Evolutionary conservation across 805 yeast genomes (phyloP), one percentile per base, ranked within the genome.

Genomic region (Sugiyamaella smithiae): DNA sequence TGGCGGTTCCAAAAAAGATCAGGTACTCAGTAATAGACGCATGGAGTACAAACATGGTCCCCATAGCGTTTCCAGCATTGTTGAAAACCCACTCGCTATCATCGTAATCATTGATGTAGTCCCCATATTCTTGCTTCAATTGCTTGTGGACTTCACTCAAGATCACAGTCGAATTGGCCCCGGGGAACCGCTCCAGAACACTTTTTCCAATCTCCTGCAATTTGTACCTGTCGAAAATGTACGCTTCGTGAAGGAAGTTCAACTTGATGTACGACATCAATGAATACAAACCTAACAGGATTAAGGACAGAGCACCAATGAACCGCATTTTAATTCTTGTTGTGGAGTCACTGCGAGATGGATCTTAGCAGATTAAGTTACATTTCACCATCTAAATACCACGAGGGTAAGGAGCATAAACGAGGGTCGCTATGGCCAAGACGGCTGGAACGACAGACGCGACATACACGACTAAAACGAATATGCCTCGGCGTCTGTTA

Each of bases 61-160:
- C 76, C 99, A 93, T 93, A 45, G 99, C 98, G 58, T 96, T 96
- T 48, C 99, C 99, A 2, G 99, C 99, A 61, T 88, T 88, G 77
- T 93, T 93, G 78, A 82, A 91, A 45, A 93, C 85, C 98, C 98
- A 93, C 56, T 90, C 91, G 46, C 85, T 85, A 44, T 74, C 72
- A 64, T 82, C 79, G 57, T 84, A 74, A 55, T 81, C 81, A 68
- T 87, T 87, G 68, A 91, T 78, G 57, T 76, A 64, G 5, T 80
- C 81, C 9, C 96, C 95, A 65, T 93, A 93, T 40, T 73, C 78
- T 2, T 66, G 71, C 53, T 81, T 73, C 51, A 90, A 65, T 28
- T 69, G 73, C 1, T 74, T 74, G 28, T 86, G 78, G 52, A 91
- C 70, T 43, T 78, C 86, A 16, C 71, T 64, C 67, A 90, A 71